These are phyloP conservation scores for Asparagopsis taxiformis DNA, from an alignment of 31 red algal species.

Conservation along the genomic window DNA sequence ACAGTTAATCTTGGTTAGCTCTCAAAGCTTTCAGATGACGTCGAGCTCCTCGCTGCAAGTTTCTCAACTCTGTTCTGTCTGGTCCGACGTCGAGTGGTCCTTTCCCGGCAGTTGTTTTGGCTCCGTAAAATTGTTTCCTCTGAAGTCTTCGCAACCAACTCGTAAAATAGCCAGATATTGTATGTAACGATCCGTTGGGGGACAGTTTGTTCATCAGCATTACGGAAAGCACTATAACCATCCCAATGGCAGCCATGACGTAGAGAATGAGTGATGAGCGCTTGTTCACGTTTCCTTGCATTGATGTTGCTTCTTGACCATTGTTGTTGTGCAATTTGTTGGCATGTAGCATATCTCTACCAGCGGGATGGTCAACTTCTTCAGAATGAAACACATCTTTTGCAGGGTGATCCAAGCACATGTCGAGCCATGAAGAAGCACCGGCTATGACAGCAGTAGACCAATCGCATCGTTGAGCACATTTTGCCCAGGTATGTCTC, in stretches of 20 bases:
- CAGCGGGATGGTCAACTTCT: conserved; percentile 8
- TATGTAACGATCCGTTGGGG: neutral
- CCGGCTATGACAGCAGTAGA: conserved; percentile 19
- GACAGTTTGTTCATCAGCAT: neutral
- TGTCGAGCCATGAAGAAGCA: conserved; percentile 41
- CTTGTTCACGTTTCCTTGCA: no score
- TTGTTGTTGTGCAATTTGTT: no score
- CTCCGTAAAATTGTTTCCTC: neutral
- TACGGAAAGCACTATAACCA: neutral
- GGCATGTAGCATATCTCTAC: neutral
- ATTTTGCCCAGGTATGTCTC: conserved; percentile 33
- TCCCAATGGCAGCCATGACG: no score
- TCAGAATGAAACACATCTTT: conserved; percentile 20
- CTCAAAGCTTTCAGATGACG: conserved; percentile 43
- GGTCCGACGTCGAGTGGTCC: conserved; percentile 34
- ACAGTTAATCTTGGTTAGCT: conserved; percentile 34
- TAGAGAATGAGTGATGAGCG: no score
- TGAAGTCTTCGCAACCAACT: conserved; percentile 1
- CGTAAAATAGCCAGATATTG: neutral
- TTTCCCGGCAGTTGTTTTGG: conserved; percentile 3
- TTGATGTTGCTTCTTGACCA: no score
- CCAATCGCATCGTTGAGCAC: conserved; percentile 57
- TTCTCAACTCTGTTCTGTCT: conserved; percentile 21
- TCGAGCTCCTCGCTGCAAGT: conserved; percentile 39
- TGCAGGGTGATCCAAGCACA: conserved; percentile 41